phyloP scores from a whole-genome alignment of 2,329 filamentous ascomycete genomes.

The Lecanoromycetidae sp. region DNA sequence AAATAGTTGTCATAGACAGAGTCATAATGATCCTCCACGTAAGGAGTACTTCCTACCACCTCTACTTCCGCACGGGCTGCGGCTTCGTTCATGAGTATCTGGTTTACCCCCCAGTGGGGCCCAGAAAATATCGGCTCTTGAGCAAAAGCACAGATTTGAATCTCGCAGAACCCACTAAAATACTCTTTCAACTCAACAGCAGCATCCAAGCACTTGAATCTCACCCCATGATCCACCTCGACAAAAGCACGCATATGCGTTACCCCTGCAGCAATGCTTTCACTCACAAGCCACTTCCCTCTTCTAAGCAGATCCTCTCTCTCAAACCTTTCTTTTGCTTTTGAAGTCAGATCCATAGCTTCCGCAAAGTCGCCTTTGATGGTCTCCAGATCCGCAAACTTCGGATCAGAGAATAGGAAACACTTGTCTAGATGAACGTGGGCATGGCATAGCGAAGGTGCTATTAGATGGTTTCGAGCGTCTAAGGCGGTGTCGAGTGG shows the following conservation, averaged over 20 bases:
- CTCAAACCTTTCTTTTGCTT: slow-evolving; percentile 53
- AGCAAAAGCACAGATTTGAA: slow-evolving; percentile 61
- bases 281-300: slow-evolving; percentile 52
- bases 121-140: slow-evolving; percentile 55
- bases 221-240: slow-evolving; percentile 44
- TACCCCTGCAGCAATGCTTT: slow-evolving; percentile 52
- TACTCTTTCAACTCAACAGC: slow-evolving; percentile 45
- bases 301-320: slow-evolving; percentile 50
- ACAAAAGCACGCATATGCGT: slow-evolving; percentile 60
- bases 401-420: slow-evolving; percentile 27
- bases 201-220: slow-evolving; percentile 44
- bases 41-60: slow-evolving; percentile 56
- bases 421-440: slow-evolving; percentile 57
- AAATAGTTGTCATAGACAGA: slow-evolving; percentile 46
- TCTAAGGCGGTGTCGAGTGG: slow-evolving; percentile 8
- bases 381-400: slow-evolving; percentile 49
- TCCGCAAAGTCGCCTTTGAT: slow-evolving; percentile 51
- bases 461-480: slow-evolving; percentile 29
- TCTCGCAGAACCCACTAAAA: slow-evolving; percentile 41
- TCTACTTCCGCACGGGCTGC: slow-evolving; percentile 37
- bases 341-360: slow-evolving; percentile 46
- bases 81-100: slow-evolving; percentile 38
- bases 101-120: slow-evolving; percentile 40
- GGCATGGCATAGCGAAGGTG: slow-evolving; percentile 54
- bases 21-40: slow-evolving; percentile 46